These are phyloP conservation scores for Coniochaeta prunicola DNA, from an alignment of 2,329 filamentous ascomycete genomes.

Conservation along the genomic window DNA sequence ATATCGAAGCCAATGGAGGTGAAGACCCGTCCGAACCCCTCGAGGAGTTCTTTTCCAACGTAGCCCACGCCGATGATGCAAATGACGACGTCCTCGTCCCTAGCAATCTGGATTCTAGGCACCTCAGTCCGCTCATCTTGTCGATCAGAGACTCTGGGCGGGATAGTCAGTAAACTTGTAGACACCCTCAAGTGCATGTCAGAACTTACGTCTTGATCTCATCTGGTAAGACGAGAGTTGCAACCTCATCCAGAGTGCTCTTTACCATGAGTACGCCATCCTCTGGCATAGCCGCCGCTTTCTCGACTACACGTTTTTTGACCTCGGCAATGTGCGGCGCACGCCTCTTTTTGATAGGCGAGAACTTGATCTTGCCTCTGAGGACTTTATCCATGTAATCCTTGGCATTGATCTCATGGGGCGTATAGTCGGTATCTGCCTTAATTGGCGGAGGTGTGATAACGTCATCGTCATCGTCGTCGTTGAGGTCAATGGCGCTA, in stretches of 20 bases:
- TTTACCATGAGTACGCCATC: constrained; percentile 1
- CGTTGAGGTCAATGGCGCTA: constrained; percentile 1
- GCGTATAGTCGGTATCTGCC: constrained; percentile 1
- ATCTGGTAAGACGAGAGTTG: neutral
- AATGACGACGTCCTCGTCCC: neutral
- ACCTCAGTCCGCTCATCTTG: neutral
- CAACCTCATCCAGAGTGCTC: neutral
- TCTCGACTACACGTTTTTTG: neutral
- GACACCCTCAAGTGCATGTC: neutral
- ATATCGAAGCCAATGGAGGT: constrained; percentile 41
- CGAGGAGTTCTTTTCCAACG: constrained; percentile 41
- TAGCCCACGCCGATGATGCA: constrained; percentile 43
- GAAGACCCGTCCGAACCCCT: constrained; percentile 31
- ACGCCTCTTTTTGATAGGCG: neutral
- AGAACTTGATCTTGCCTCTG: neutral
- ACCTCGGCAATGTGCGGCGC: neutral
- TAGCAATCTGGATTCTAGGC: neutral
- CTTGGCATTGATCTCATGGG: constrained; percentile 2
- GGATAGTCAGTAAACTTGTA: neutral
- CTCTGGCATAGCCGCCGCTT: neutral
- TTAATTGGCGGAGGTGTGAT: neutral
- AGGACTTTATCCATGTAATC: constrained; percentile 2
- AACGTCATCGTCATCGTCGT: neutral
- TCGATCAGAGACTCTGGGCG: neutral
- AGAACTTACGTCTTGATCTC: constrained; percentile 2